A percentile compares a stretch with the other conserved stretches of the same genome.
phyloP scores from a whole-genome alignment of 305 asterid species.

The Coffea humblotiana region DNA sequence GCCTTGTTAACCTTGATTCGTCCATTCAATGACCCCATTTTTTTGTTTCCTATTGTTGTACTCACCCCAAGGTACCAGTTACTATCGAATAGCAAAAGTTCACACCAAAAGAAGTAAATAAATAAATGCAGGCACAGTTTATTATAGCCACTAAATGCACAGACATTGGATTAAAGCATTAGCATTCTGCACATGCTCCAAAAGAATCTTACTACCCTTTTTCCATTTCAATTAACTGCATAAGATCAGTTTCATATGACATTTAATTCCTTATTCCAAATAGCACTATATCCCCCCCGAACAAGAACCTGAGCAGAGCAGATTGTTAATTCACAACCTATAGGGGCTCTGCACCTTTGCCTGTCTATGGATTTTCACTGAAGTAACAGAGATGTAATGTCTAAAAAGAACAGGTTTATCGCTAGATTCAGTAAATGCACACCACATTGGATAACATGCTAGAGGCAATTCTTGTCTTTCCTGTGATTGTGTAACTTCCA shows the following conservation, averaged over 20 bases:
- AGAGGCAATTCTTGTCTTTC: too few species aligned
- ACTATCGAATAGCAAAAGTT: too few species aligned
- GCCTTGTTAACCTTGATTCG: too few species aligned
- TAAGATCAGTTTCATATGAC: neutral
- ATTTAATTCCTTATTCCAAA: neutral
- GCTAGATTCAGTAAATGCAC: too few species aligned
- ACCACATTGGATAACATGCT: too few species aligned
- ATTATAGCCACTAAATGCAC: neutral
- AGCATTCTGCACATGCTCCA: neutral
- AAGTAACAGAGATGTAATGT: neutral
- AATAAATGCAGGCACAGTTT: too few species aligned
- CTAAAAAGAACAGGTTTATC: neutral
- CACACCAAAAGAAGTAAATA: too few species aligned
- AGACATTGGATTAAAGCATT: neutral
- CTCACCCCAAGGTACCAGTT: too few species aligned
- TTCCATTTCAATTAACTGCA: neutral
- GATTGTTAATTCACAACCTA: neutral
- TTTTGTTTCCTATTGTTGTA: too few species aligned
- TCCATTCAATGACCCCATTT: too few species aligned
- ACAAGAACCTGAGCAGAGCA: neutral
- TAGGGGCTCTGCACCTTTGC: neutral
- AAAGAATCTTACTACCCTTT: neutral
- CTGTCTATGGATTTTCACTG: neutral
- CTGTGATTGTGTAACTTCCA: too few species aligned
- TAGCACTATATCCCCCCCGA: neutral